These are phyloP conservation scores for Adansonia madagascariensis DNA, from an alignment of 441 rosid species.

Conservation along the genomic window DNA sequence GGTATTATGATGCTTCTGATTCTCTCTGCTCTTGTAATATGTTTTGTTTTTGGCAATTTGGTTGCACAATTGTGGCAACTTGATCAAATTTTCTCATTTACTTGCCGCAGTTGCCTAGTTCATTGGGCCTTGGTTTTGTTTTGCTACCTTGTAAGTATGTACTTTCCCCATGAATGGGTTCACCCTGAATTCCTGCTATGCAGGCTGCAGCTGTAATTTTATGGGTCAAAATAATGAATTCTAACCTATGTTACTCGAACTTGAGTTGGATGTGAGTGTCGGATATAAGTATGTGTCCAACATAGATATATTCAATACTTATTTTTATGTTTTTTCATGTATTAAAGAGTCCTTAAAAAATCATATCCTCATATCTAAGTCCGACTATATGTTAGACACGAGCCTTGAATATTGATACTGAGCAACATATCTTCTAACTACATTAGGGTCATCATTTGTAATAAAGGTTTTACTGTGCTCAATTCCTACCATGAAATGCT, in stretches of 20 bases:
- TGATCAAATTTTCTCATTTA: neutral
- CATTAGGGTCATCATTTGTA: neutral
- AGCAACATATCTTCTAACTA: neutral
- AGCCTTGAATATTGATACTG: too few species aligned
- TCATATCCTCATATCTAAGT: too few species aligned
- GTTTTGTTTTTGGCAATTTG: neutral
- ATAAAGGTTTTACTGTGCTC: neutral
- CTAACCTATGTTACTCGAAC: too few species aligned
- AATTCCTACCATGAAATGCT: conserved; percentile 1
- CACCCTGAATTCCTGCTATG: neutral
- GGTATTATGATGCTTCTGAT: conserved; percentile 2
- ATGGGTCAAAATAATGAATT: neutral
- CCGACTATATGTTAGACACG: too few species aligned
- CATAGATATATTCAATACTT: too few species aligned
- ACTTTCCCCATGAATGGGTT: neutral
- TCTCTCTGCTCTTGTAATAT: conserved; percentile 1
- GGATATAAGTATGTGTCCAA: too few species aligned
- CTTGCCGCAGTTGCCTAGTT: neutral
- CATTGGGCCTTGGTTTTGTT: conserved; percentile 3
- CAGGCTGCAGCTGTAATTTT: neutral
- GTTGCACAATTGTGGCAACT: neutral
- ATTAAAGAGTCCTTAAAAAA: too few species aligned
- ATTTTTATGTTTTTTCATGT: too few species aligned
- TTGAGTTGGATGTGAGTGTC: too few species aligned
- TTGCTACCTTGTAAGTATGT: neutral